Evolutionary conservation across 2,329 filamentous ascomycete species (phyloP).

Genomic region (Colletotrichum orchidophilum): DNA sequence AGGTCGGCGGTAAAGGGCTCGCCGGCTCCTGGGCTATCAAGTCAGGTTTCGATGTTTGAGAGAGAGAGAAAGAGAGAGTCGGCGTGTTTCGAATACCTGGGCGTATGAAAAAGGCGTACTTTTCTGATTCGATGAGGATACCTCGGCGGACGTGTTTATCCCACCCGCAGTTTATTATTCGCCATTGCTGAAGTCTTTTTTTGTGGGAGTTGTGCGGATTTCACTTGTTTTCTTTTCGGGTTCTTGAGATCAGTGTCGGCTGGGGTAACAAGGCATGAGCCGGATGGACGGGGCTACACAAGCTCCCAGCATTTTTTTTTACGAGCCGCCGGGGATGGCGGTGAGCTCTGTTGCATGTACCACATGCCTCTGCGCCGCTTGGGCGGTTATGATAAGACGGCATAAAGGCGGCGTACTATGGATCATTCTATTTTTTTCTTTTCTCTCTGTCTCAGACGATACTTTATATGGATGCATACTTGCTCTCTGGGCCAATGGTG

Average conservation of each 20-base stretch:
- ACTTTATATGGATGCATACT: conserved; percentile 3
- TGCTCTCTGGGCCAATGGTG: background rate
- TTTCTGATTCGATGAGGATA: conserved; percentile 30
- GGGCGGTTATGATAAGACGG: conserved; percentile 14
- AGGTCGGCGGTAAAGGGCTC: conserved; percentile 16
- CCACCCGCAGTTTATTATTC: background rate
- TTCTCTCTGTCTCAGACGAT: background rate
- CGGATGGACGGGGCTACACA: background rate
- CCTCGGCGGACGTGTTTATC: conserved; percentile 8
- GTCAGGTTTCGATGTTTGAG: conserved; percentile 10
- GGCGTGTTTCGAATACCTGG: background rate
- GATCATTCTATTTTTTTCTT: background rate
- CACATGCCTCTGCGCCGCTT: background rate
- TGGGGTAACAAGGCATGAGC: background rate
- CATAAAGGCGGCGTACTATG: conserved; percentile 28
- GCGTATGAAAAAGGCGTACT: conserved; percentile 18
- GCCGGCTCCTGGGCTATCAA: conserved; percentile 23
- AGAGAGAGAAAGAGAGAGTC: background rate
- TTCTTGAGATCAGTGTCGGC: background rate
- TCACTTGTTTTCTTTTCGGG: background rate
- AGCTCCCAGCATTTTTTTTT: background rate
- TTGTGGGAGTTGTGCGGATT: background rate
- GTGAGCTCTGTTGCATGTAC: background rate
- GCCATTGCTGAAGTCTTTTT: conserved; percentile 9
- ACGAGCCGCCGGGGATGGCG: background rate